Conservation (phyloP, 2,329 filamentous ascomycete genomes). For the Harringtonia aguacate region DNA sequence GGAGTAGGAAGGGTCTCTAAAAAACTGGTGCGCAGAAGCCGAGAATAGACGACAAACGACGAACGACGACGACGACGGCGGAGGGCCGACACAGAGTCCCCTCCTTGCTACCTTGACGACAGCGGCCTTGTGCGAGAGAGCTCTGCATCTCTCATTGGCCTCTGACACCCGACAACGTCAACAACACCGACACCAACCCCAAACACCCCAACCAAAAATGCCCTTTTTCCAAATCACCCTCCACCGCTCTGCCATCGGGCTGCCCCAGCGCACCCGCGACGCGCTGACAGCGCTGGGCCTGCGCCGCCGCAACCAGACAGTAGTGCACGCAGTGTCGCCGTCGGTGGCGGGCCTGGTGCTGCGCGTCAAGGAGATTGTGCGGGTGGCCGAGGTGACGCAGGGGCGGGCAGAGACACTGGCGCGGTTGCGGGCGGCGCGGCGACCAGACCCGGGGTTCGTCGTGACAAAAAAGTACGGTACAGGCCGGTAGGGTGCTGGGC, state of each 20-base stretch:
- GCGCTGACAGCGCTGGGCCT: slow-evolving; percentile 80
- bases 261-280: slow-evolving; percentile 68
- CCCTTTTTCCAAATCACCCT: slow-evolving; percentile 86
- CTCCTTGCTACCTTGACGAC: too few species aligned
- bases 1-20: too few species aligned
- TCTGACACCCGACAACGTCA: too few species aligned
- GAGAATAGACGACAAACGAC: too few species aligned
- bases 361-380: slow-evolving; percentile 85
- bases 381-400: slow-evolving; percentile 65
- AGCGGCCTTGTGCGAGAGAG: too few species aligned
- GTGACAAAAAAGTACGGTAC: slow-evolving; percentile 6
- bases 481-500: not conserved
- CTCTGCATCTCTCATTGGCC: too few species aligned
- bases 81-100: too few species aligned
- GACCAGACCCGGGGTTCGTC: slow-evolving; percentile 63
- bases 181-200: too few species aligned
- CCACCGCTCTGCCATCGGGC: slow-evolving; percentile 78
- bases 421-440: slow-evolving; percentile 61
- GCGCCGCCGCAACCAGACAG: slow-evolving; percentile 72
- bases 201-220: too few species aligned
- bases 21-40: too few species aligned
- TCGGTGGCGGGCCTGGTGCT: slow-evolving; percentile 85
- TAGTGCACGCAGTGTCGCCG: slow-evolving; percentile 76
- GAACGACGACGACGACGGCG: too few species aligned
- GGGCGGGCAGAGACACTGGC: slow-evolving; percentile 49